A percentile compares a stretch with the other conserved stretches of the same genome.
Evolutionary conservation across 2,329 filamentous ascomycete genomes (phyloP).

Genomic region (Colletotrichum destructivum): DNA sequence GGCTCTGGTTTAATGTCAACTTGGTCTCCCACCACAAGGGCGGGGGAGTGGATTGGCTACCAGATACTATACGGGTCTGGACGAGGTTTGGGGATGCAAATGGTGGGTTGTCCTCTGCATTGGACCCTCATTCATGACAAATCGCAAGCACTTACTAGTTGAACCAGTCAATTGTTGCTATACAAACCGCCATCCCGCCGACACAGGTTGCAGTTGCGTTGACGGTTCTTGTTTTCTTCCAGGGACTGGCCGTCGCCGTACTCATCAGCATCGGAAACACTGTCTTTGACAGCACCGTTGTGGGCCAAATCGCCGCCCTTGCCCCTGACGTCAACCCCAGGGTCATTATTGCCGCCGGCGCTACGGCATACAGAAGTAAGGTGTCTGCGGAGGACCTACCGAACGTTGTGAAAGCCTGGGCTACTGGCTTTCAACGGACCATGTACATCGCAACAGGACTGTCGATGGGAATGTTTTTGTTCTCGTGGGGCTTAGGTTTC

Average conservation of each 20-base stretch:
- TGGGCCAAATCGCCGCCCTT: not conserved
- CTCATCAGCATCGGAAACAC: slow-evolving; percentile 57
- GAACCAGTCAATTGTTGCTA: slow-evolving; percentile 46
- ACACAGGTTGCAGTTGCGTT: slow-evolving; percentile 47
- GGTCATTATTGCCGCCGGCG: slow-evolving; percentile 59
- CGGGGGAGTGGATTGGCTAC: slow-evolving; percentile 62
- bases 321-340: slow-evolving; percentile 52
- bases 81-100: slow-evolving; percentile 62
- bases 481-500: slow-evolving; percentile 62
- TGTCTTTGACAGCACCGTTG: slow-evolving; percentile 18
- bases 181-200: slow-evolving; percentile 48
- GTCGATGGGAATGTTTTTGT: slow-evolving; percentile 51
- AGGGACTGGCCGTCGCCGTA: slow-evolving; percentile 64
- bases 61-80: slow-evolving; percentile 61
- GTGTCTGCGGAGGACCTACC: slow-evolving; percentile 51
- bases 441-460: slow-evolving; percentile 52
- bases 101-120: slow-evolving; percentile 43
- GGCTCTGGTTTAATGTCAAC: slow-evolving; percentile 56
- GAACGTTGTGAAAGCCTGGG: slow-evolving; percentile 58
- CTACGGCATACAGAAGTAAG: slow-evolving; percentile 53
- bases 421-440: slow-evolving; percentile 49
- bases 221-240: slow-evolving; percentile 52
- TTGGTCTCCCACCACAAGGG: slow-evolving; percentile 50
- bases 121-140: no score
- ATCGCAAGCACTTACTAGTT: slow-evolving; percentile 52